These are phyloP conservation scores for Daldinia childiae DNA, from an alignment of 495 filamentous ascomycete genomes.

Conservation along the genomic window DNA sequence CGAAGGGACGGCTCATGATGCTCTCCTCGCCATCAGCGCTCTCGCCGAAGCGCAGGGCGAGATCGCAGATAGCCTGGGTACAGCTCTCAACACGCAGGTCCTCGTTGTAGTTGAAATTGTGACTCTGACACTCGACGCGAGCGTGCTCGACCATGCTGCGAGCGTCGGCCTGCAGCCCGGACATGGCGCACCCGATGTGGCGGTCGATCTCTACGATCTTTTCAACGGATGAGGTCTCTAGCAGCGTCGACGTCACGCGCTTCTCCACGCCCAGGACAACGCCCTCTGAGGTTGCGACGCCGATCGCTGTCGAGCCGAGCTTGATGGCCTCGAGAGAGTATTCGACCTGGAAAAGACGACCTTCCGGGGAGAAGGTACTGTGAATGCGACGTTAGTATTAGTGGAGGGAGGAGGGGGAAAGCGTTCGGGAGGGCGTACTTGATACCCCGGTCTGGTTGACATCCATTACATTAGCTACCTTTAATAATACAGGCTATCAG, in stretches of 20 bases:
- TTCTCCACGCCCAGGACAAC: conserved; percentile 98
- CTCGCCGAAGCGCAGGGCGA: conserved; percentile 96
- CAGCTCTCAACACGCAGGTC: conserved; percentile 93
- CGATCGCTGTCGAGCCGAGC: conserved; percentile 97
- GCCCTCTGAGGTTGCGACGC: conserved; percentile 91
- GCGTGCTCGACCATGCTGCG: conserved; percentile 97
- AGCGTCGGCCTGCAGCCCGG: conserved; percentile 94
- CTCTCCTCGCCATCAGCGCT: conserved; percentile 97
- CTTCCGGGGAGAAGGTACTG: conserved; percentile 99
- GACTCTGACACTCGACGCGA: conserved; percentile 95
- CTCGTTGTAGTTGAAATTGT: conserved; percentile 97
- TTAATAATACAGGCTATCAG: neutral
- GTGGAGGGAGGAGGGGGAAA: conserved; percentile 19
- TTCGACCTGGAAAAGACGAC: conserved; percentile 99
- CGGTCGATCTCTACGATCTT: conserved; percentile 99
- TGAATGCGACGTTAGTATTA: conserved; percentile 26
- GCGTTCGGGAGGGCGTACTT: conserved; percentile 70
- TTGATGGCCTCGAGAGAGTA: conserved; percentile 99
- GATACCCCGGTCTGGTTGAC: conserved; percentile 88
- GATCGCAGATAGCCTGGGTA: conserved; percentile 97
- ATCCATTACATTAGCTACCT: conserved; percentile 49
- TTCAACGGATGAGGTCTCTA: conserved; percentile 96
- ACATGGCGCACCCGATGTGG: conserved; percentile 99
- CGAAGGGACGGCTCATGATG: conserved; percentile 96
- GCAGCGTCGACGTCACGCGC: conserved; percentile 95